phyloP scores from a whole-genome alignment of 306 rosid species.

The Trichosanthes cucumerina region DNA sequence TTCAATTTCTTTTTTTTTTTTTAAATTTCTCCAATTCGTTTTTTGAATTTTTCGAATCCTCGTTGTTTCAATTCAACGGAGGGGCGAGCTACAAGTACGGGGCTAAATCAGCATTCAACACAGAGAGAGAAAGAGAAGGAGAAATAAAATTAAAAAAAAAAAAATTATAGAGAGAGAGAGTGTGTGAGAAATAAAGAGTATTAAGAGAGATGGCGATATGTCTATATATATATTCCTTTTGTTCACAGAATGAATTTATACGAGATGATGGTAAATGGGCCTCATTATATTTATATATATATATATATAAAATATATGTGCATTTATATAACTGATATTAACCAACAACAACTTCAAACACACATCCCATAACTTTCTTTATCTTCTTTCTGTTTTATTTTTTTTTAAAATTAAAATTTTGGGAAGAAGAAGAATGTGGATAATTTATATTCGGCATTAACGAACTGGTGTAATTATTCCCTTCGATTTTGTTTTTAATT shows the following conservation, averaged over 20 bases:
- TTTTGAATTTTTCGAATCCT: background rate
- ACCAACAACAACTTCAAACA: slow-evolving; percentile 5
- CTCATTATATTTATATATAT: background rate
- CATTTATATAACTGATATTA: slow-evolving; percentile 13
- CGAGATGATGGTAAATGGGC: slow-evolving; percentile 7
- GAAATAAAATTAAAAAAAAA: background rate
- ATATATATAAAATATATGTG: background rate
- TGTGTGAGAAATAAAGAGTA: slow-evolving; percentile 19
- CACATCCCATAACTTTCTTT: background rate
- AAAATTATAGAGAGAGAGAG: too few species aligned
- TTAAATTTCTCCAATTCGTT: background rate
- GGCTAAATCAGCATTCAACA: slow-evolving; percentile 53
- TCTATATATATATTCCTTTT: slow-evolving; percentile 29
- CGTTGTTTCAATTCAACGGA: slow-evolving; percentile 23
- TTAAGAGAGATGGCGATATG: slow-evolving; percentile 36
- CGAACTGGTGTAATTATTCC: background rate
- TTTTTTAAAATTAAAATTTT: background rate
- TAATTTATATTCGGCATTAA: background rate
- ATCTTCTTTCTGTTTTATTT: background rate
- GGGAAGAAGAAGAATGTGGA: background rate
- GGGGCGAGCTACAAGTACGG: slow-evolving; percentile 42
- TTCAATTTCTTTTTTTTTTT: background rate
- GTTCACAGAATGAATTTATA: slow-evolving; percentile 18
- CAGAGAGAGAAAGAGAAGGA: slow-evolving; percentile 13
- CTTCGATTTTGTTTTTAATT: background rate